Conservation (phyloP, 352 stramenopile species). For the Saprolegnia diclina region DNA sequence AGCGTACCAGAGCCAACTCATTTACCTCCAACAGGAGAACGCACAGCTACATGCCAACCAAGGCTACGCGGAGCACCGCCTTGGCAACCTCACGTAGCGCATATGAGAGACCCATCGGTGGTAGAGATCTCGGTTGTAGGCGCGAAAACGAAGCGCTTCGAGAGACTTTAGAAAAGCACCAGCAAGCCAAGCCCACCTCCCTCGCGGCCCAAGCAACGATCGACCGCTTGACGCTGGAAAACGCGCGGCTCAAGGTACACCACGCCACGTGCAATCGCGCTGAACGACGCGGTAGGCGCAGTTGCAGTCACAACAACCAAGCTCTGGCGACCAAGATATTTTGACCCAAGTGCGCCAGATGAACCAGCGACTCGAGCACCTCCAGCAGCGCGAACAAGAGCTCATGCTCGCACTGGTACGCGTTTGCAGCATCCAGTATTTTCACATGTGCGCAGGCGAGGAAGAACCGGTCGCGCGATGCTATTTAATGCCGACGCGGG, state of each 20-base stretch:
- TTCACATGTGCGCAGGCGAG: background rate
- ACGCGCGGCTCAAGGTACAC: slow-evolving; percentile 14
- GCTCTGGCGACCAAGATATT: background rate
- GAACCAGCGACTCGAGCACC: slow-evolving; percentile 52
- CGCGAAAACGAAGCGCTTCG: slow-evolving; percentile 46
- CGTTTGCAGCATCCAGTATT: background rate
- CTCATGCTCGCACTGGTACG: slow-evolving; percentile 71
- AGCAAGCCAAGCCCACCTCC: slow-evolving; percentile 23
- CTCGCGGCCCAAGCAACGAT: slow-evolving; percentile 28
- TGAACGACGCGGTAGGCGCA: slow-evolving; percentile 6
- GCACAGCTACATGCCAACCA: slow-evolving; percentile 37
- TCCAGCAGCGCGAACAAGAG: slow-evolving; percentile 73
- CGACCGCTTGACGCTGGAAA: slow-evolving; percentile 28
- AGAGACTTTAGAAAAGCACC: slow-evolving; percentile 24
- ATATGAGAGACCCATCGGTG: background rate
- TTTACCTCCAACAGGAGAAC: slow-evolving; percentile 59
- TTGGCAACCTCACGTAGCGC: slow-evolving; percentile 12
- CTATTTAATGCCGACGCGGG: no score
- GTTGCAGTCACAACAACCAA: slow-evolving; percentile 9
- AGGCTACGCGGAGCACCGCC: slow-evolving; percentile 24
- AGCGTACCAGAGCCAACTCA: slow-evolving; percentile 46
- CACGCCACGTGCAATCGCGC: no score
- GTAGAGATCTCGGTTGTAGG: slow-evolving; percentile 31
- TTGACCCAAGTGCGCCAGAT: slow-evolving; percentile 33
- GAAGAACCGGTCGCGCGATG: slow-evolving; percentile 17